A percentile compares a stretch with the other conserved stretches of the same genome.
Conservation (phyloP, 441 rosid species). For the Syzygium malaccense region DNA sequence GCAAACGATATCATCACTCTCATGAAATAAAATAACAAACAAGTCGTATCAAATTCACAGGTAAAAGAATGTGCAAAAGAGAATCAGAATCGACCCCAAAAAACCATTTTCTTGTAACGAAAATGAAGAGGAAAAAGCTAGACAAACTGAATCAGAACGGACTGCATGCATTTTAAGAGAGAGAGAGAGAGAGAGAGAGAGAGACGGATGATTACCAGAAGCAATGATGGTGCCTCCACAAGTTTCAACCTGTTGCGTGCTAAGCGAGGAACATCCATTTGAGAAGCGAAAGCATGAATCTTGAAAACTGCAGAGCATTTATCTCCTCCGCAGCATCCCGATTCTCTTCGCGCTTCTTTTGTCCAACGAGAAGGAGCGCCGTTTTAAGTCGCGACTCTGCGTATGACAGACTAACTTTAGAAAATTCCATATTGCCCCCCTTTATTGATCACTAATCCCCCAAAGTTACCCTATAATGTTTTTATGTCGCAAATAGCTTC, state of each 20-base stretch:
- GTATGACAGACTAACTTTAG: background rate
- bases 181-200: too few relatives aligned
- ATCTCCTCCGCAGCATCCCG: background rate
- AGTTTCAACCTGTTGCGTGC: too few relatives aligned
- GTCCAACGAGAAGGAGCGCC: background rate
- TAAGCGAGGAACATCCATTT: too few relatives aligned
- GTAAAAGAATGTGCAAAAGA: background rate
- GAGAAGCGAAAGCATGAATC: background rate
- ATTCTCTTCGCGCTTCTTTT: background rate
- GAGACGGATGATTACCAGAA: background rate
- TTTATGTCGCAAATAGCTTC: background rate
- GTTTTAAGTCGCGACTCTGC: background rate
- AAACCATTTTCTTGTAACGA: background rate
- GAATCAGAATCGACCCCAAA: background rate
- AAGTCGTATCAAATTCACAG: too few relatives aligned
- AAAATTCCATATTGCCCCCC: background rate
- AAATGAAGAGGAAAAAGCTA: background rate
- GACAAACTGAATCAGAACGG: background rate
- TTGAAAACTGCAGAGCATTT: background rate
- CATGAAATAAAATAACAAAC: background rate
- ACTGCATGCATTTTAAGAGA: too few relatives aligned
- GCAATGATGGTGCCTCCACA: background rate
- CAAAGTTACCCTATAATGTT: background rate
- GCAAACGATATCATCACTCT: background rate
- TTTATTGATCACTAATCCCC: background rate